Evolutionary conservation across 2,329 filamentous ascomycete species (phyloP), one percentile per base, ranked within the genome.

Genomic region (Aspergillus awamori): DNA sequence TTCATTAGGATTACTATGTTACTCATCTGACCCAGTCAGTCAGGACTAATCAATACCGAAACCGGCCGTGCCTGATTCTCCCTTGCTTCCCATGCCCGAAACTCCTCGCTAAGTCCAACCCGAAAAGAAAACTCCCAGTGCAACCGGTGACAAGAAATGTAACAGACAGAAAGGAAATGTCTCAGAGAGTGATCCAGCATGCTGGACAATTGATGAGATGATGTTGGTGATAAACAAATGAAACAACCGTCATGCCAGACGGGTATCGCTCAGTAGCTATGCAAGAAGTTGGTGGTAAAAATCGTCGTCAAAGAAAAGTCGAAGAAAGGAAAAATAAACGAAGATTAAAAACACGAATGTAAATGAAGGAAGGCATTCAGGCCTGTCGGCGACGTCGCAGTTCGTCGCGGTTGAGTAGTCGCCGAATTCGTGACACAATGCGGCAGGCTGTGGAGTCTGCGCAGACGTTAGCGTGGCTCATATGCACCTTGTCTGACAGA

Each of bases 321-420:
- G 43, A 15, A 53, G 36, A 41, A 24, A 51, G 8, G 28, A 58
- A 36, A 43, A 51, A 56, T n/a, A 30, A 41, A 57, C 20, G 20
- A 30, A 11, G 28, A 10, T 30, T 10, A 30, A 11, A 30, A 20
- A 62, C 54, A 56, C 61, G 17, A 45, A 58, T 30, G 5, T 36
- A 38, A 55, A 57, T 30, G 28, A 39, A 58, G 56, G 58, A 57
- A 48, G 39, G n/a, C 54, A 24, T 45, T 67, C 54, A 67, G n/a
- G 60, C 59, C 30, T 61, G 56, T 53, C 65, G 63, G 59, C 70
- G 70, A 57, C 61, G 41, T 57, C 65, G 68, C 49, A 74, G 51
- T 41, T 75, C 72, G n/a, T 76, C 72, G 38, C 73, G 71, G 55
- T 67, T 70, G 45, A 76, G 71, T 13, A 76, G 60, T 56, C 71